Conservation (phyloP, 2,329 filamentous ascomycete genomes). For the Clonostachys sp. region DNA sequence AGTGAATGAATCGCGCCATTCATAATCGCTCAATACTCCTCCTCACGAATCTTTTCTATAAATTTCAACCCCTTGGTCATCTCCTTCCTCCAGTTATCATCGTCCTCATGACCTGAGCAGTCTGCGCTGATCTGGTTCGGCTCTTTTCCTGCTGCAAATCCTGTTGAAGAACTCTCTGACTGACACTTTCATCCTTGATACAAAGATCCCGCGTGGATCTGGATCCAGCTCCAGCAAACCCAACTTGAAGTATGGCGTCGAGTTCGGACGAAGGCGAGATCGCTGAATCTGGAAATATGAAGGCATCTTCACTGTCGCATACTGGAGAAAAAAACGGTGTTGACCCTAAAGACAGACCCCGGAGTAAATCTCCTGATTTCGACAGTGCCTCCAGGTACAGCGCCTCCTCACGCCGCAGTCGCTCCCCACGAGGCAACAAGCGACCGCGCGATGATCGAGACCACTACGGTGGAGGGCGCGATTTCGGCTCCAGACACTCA, state of each 20-base stretch:
- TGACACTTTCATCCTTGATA: slow-evolving; percentile 21
- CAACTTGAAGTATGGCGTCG: slow-evolving; percentile 27
- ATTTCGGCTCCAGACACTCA: slow-evolving; percentile 52
- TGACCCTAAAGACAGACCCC: slow-evolving; percentile 88
- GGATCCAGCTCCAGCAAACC: not conserved
- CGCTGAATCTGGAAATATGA: slow-evolving; percentile 57
- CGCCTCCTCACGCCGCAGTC: slow-evolving; percentile 38
- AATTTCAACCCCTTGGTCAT: not conserved
- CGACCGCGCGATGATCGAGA: slow-evolving; percentile 61
- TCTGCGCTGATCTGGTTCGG: slow-evolving; percentile 36
- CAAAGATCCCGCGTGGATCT: slow-evolving; percentile 13
- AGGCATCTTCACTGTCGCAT: slow-evolving; percentile 84
- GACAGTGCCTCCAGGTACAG: slow-evolving; percentile 37
- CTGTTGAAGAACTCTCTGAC: slow-evolving; percentile 19
- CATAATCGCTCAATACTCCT: not conserved
- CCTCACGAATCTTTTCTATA: too few species aligned
- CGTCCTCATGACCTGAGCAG: slow-evolving; percentile 20
- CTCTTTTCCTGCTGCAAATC: slow-evolving; percentile 26
- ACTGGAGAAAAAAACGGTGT: slow-evolving; percentile 70
- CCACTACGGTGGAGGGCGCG: slow-evolving; percentile 43
- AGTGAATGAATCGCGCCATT: not conserved
- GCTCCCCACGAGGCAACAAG: slow-evolving; percentile 65
- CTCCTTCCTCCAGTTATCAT: not conserved
- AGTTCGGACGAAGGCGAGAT: slow-evolving; percentile 88
- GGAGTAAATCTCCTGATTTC: slow-evolving; percentile 55